Evolutionary conservation across 306 rosid species (phyloP).

Genomic region (Fragaria vesca): DNA sequence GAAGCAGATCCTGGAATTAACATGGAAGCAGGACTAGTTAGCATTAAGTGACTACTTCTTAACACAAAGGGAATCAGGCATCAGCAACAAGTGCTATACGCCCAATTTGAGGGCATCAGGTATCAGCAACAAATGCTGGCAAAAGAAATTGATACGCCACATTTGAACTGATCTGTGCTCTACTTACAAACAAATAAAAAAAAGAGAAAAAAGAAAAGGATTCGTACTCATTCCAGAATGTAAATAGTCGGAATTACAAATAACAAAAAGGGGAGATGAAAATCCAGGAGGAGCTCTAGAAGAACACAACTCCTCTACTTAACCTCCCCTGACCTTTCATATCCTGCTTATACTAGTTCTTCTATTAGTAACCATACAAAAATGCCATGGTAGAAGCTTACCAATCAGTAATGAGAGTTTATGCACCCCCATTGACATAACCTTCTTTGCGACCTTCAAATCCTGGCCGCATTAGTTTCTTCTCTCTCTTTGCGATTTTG

Average conservation of each 20-base stretch:
- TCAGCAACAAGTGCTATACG: no score
- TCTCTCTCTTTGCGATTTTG: conserved; percentile 79
- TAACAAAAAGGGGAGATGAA: not conserved
- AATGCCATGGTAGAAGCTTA: not conserved
- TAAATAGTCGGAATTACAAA: not conserved
- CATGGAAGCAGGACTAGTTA: no score
- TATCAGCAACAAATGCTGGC: not conserved
- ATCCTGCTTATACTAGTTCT: not conserved
- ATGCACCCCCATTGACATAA: conserved; percentile 45
- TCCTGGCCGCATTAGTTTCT: conserved; percentile 82
- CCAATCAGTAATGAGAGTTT: conserved; percentile 4
- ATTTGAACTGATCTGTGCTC: not conserved
- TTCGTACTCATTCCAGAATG: not conserved
- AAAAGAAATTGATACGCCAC: not conserved
- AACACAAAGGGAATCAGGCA: not conserved
- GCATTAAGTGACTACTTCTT: not conserved
- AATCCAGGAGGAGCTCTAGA: not conserved
- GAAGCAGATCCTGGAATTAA: no score
- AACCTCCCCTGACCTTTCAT: not conserved
- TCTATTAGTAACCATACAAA: not conserved
- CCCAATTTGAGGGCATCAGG: no score
- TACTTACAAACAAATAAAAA: not conserved
- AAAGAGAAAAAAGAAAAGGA: not conserved
- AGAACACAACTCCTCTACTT: not conserved
- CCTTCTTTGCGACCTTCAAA: conserved; percentile 89